A percentile compares a stretch with the other conserved stretches of the same genome.
Evolutionary conservation across 2,329 filamentous ascomycete genomes (phyloP).

Genomic region (Clarireedia paspali): DNA sequence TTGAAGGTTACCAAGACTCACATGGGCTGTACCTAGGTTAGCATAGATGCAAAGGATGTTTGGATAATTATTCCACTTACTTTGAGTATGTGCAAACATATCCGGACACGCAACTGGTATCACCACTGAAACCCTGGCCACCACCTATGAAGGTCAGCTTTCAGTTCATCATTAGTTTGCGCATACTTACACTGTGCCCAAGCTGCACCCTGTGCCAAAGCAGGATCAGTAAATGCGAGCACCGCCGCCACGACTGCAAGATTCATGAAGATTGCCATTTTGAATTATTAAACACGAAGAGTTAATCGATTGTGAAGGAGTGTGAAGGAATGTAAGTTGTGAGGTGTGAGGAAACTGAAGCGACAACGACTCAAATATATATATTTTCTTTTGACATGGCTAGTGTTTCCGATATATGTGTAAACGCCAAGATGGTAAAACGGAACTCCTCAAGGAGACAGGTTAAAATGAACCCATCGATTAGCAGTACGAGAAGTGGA

Average conservation of each 20-base stretch:
- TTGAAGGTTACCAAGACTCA: background rate
- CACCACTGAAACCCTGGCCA: slow-evolving; percentile 24
- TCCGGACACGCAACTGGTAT: slow-evolving; percentile 26
- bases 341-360: background rate
- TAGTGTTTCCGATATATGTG: background rate
- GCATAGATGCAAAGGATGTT: background rate
- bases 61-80: slow-evolving; percentile 3
- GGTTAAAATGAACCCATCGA: too few relatives aligned
- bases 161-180: background rate
- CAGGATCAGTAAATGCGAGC: slow-evolving; percentile 15
- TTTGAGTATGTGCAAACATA: slow-evolving; percentile 20
- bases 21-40: background rate
- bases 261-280: slow-evolving; percentile 16
- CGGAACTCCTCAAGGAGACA: background rate
- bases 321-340: background rate
- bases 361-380: background rate
- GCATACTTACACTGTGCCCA: slow-evolving; percentile 18
- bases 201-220: slow-evolving; percentile 13
- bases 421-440: background rate
- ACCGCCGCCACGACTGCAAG: slow-evolving; percentile 16
- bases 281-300: background rate
- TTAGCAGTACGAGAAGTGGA: too few relatives aligned
- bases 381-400: background rate
- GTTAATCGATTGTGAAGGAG: background rate
- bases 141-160: slow-evolving; percentile 20